Evolutionary conservation across 495 filamentous ascomycete genomes (phyloP).

Genomic region (Sabuloglossum arenarium): DNA sequence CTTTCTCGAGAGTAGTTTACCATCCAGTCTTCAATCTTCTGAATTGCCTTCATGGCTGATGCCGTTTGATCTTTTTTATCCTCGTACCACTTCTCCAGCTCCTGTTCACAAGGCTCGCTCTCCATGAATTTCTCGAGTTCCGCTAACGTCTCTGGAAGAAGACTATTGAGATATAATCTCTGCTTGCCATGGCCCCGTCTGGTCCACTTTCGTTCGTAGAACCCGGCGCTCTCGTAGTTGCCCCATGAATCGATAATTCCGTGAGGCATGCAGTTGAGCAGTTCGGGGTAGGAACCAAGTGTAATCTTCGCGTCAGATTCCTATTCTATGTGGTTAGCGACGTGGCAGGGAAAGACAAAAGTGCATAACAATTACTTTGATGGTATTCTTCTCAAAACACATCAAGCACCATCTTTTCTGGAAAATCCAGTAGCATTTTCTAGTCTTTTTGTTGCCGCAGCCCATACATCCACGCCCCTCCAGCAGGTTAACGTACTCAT

Average conservation of each 20-base stretch:
- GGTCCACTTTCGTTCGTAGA: constrained; percentile 1
- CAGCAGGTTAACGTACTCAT: constrained; percentile 14
- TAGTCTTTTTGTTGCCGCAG: constrained; percentile 8
- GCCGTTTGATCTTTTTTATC: constrained; percentile 4
- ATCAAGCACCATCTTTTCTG: constrained; percentile 14
- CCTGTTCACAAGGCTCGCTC: constrained; percentile 2
- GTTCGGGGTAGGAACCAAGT: background rate
- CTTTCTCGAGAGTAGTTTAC: background rate
- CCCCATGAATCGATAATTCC: constrained; percentile 6
- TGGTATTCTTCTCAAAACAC: constrained; percentile 11
- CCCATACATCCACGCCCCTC: constrained; percentile 15
- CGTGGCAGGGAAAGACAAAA: background rate
- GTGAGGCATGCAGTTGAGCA: constrained; percentile 4
- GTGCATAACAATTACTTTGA: constrained; percentile 6
- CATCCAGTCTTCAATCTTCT: constrained; percentile 12
- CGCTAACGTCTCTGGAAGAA: background rate
- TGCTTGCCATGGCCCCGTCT: constrained; percentile 3
- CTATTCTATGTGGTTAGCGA: background rate
- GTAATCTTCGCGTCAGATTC: constrained; percentile 1
- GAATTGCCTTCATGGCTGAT: constrained; percentile 5
- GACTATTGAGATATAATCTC: background rate
- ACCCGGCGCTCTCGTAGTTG: constrained; percentile 4
- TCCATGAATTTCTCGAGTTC: constrained; percentile 5
- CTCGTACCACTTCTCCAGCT: constrained; percentile 9
- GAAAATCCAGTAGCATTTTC: constrained; percentile 18